Evolutionary conservation across 805 yeast genomes (phyloP), one percentile per base, ranked within the genome.

Genomic region (Starmerella sp.): DNA sequence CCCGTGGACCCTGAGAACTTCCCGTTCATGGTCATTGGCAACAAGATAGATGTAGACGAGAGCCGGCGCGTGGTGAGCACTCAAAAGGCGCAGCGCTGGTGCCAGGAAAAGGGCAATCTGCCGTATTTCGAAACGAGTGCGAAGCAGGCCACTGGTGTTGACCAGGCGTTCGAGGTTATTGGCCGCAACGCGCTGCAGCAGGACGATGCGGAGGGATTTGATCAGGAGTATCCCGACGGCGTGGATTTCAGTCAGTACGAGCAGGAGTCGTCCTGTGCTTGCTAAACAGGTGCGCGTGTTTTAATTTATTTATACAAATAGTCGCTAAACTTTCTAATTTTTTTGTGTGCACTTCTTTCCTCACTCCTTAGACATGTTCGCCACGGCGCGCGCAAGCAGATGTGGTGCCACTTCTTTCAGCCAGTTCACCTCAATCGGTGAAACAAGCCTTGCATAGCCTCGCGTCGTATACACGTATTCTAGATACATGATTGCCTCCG

Each of bases 121-220:
- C 97, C 98, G 4, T 82, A 90, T 57, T 91, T 93, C 66, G 96
- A 91, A 70, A 91, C 98, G n/a, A 83, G 93, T 75, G 98, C 98
- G 17, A 93, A 91, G 73, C 96, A 89, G 69, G 89, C 93, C 14
- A 86, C 90, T 50, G 95, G 95, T 63, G 96, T 91, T 37, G 96
- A 90, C 66, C 82, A 85, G 64, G 97, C 97, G 3, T 91, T 91
- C 66, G 97, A 93, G 69, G 95, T 90, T 44, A 86, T 91, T 64
- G 96, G 96, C 35, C 80, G 96, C 65, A 88, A 87, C 73, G 98
- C 97, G 0, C 75, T 91, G 65, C 96, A 89, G 69, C 97, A 91
- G 71, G 96, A 89, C 68, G 95, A 86, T 65, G 84, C 86, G 53
- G 86, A 86, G 64, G 96, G 88, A 56, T 89, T 84, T 65, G 83